Percentiles rank a stretch among this genome's conserved stretches.
phyloP scores from a whole-genome alignment of 2,329 filamentous ascomycete genomes.

The Penicillium sp. region DNA sequence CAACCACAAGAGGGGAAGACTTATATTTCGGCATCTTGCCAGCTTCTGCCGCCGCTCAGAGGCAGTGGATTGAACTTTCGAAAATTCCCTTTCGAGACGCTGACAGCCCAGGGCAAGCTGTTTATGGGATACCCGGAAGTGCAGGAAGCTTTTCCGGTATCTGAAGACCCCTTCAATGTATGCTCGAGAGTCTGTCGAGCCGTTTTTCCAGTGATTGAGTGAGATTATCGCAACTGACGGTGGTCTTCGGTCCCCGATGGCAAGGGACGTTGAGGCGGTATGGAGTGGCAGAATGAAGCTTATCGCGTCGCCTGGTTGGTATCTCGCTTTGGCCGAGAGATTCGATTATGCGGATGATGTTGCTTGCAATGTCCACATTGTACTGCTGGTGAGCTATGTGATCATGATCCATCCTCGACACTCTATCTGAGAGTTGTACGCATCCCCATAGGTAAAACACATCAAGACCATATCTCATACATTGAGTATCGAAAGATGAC shows the following conservation, averaged over 20 bases:
- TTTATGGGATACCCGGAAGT: not conserved
- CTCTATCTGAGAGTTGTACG: too few relatives aligned
- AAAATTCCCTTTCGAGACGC: constrained; percentile 16
- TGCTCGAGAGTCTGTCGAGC: constrained; percentile 1
- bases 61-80: constrained; percentile 13
- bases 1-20: constrained; percentile 31
- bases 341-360: not conserved
- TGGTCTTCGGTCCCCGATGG: constrained; percentile 9
- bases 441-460: too few relatives aligned
- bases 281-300: constrained; percentile 5
- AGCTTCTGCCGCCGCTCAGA: constrained; percentile 14
- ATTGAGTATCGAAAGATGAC: too few relatives aligned
- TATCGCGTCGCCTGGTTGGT: constrained; percentile 5
- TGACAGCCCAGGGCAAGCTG: not conserved
- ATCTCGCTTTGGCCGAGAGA: not conserved
- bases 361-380: too few relatives aligned
- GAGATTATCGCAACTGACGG: not conserved
- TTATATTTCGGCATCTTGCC: constrained; percentile 81
- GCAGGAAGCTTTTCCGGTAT: not conserved
- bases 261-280: constrained; percentile 9
- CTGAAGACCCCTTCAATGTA: not conserved
- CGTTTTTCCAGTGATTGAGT: not conserved
- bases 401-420: too few relatives aligned
- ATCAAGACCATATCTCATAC: too few relatives aligned
- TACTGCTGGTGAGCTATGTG: not conserved